Evolutionary conservation across 2,329 filamentous ascomycete genomes (phyloP), one percentile per base, ranked within the genome.

Genomic region (Endoconidiophora laricicola): DNA sequence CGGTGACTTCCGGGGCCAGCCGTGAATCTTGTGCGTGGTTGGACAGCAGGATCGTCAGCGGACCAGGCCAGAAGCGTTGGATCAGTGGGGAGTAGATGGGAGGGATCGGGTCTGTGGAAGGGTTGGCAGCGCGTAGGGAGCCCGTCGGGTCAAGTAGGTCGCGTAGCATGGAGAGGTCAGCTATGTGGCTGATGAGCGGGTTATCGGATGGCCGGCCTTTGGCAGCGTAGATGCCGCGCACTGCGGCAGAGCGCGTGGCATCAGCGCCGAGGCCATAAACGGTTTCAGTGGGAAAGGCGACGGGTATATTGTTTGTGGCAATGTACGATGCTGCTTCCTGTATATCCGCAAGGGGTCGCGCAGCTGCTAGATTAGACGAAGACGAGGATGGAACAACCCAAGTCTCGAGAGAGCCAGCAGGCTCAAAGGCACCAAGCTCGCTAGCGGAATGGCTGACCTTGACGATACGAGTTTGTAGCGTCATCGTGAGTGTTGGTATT

Each of bases 201-300:
- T 98, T 98, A 61, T 98, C 91, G 5, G 83, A 83, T 3, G 91
- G 91, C 50, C 91, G 70, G 50, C 86, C 83, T 66, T 98, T 98
- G 48, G 86, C 87, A 20, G 77, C 72, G 64, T 91, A 98, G 57
- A 98, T 98, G n/a, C 87, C 88, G 60, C 74, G 79, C 5, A 96
- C 90, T 2, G 90, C 83, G 22, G 69, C 71, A 59, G 81, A 86
- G 58, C 86, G 77, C 23, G 88, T 96, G 9, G 91, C 91, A 66
- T 96, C 91, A 12, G 91, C 91, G n/a, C 87, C 91, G 6, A 98
- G 73, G 0, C 91, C 91, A 62, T 98, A 98, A 0, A 98, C 91
- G 0, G 91, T 98, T 66, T 98, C 91, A 0, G 91, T 98, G 0
- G 91, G 91, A 61, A 98, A 98, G 1, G 86, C 91, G 44, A 98